Evolutionary conservation across 106 monocot genomes (phyloP), one percentile per base, ranked within the genome.

Genomic region (Cymbidium sinense): DNA sequence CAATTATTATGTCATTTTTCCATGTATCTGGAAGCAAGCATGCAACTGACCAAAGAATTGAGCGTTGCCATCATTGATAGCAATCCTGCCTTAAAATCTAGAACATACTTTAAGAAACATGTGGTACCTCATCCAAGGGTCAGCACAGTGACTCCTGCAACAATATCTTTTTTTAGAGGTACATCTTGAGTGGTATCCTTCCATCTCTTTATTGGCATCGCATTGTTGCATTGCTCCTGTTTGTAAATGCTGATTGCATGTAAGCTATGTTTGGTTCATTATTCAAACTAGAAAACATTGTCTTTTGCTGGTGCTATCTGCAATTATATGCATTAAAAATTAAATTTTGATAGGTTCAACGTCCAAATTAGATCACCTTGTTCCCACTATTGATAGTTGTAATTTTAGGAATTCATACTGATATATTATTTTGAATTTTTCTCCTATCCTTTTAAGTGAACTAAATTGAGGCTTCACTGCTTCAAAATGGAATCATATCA

Each of bases 141-240:
- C 76, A 95, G 99, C 78, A 87, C 95, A 28, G 87, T 99, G 70
- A 99, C 99, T 69, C 99, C 95, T 54, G 83, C 93, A 67, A 90
- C 99, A 64, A 89, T 99, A 67, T 86, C 92, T 43, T 90, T 99
- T 83, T 89, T 99, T 81, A 84, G 91, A 86, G 95, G 99, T 95
- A 89, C 73, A 19, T 43, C 51, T 39, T 35, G 52, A 73, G 50
- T 29, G 34, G 74, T 29, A 17, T 44, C 44, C 70, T 34, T 33
- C 39, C 15, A 20, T 15, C 21, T 79, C 27, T 50, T 15, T 10
- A 12, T n/a, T 23, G 39, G 70, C 50, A 35, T 70, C 11, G 34
- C 41, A 65, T 44, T 29, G 7, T 54, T 54, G 58, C 71, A 7
- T 34, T 54, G 51, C 23, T 1, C 54, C 3, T 34, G 5, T 0